These are phyloP conservation scores for Sclerotinia nivalis DNA, from an alignment of 2,329 filamentous ascomycete genomes.

Conservation along the genomic window DNA sequence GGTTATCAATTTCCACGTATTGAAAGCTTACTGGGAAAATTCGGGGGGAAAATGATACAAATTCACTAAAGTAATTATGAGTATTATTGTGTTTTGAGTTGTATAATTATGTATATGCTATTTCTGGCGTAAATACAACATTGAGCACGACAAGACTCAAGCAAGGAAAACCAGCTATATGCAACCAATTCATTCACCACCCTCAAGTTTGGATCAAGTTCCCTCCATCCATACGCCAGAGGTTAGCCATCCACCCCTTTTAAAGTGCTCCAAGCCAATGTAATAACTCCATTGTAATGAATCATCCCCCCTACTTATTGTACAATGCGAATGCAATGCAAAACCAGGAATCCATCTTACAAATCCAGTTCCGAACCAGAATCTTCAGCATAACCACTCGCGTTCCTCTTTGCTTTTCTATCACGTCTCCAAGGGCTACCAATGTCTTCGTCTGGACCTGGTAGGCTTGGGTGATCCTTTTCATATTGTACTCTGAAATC, in stretches of 20 bases:
- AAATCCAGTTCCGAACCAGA: conserved; percentile 37
- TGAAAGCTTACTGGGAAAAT: neutral
- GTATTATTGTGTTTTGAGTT: neutral
- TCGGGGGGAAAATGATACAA: too few species aligned
- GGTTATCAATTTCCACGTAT: neutral
- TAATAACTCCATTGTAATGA: conserved; percentile 21
- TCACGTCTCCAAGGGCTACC: conserved; percentile 39
- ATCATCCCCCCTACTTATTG: conserved; percentile 17
- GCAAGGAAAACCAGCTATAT: conserved; percentile 18
- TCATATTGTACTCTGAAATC: conserved; percentile 56
- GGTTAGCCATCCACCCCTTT: conserved; percentile 9
- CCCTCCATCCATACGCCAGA: conserved; percentile 23
- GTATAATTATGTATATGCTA: conserved; percentile 16
- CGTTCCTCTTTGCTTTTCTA: conserved; percentile 40
- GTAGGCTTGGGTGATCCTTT: conserved; percentile 51
- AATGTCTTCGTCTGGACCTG: conserved; percentile 41
- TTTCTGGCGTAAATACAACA: conserved; percentile 10
- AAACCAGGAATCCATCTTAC: conserved; percentile 21
- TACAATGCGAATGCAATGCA: conserved; percentile 26
- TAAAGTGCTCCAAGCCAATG: conserved; percentile 23
- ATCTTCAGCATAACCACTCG: conserved; percentile 41
- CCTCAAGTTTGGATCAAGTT: conserved; percentile 1
- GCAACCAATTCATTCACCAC: conserved; percentile 13
- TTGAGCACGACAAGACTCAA: conserved; percentile 10
- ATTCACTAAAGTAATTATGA: neutral